phyloP scores from a whole-genome alignment of 352 stramenopile genomes.

The Globisporangium paddicum region DNA sequence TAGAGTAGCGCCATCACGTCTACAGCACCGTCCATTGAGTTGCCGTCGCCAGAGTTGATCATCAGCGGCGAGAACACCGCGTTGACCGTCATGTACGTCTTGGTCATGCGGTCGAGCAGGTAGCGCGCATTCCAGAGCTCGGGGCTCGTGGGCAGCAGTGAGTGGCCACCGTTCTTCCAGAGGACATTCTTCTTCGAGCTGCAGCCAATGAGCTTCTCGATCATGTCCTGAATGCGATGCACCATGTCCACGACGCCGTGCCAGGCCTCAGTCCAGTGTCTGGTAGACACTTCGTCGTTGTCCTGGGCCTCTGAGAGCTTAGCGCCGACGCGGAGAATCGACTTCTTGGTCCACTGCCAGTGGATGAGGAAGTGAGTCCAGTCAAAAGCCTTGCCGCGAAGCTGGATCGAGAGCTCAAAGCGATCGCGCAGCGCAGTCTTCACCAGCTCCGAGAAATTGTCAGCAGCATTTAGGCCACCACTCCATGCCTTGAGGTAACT shows the following conservation, averaged over 20 bases:
- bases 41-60: constrained; percentile 18
- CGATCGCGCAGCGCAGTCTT: constrained; percentile 49
- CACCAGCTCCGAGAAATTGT: constrained; percentile 19
- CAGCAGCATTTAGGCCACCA: constrained; percentile 1
- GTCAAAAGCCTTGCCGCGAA: constrained; percentile 47
- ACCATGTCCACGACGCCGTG: constrained; percentile 58
- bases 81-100: constrained; percentile 50
- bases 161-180: constrained; percentile 92
- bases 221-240: constrained; percentile 65
- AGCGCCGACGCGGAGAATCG: constrained; percentile 26
- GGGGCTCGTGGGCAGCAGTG: constrained; percentile 52
- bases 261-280: constrained; percentile 28
- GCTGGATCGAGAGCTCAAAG: constrained; percentile 77
- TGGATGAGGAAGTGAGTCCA: constrained; percentile 84
- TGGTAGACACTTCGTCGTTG: not conserved
- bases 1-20: constrained; percentile 76
- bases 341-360: constrained; percentile 77
- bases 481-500: constrained; percentile 18
- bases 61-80: constrained; percentile 18
- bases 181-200: constrained; percentile 73
- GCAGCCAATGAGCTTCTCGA: constrained; percentile 67
- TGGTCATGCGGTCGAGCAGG: constrained; percentile 58
- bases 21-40: constrained; percentile 32
- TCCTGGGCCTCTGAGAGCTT: not conserved
- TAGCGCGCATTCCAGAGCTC: constrained; percentile 72